Conservation (phyloP, 768 basidiomycete genomes). For the Serpula lacrymans region DNA sequence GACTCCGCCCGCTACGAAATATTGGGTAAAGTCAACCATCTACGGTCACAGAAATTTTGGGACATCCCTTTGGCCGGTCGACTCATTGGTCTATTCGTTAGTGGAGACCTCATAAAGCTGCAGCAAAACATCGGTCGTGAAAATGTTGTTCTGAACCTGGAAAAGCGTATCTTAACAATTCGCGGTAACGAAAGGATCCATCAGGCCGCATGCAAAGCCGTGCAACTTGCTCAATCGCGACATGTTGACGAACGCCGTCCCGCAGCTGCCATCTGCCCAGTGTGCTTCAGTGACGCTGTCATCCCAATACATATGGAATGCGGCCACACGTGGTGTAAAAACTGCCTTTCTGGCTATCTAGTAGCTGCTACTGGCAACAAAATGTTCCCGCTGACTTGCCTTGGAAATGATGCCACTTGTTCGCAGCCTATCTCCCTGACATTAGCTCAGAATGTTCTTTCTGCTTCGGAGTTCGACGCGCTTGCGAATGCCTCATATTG, state of each 20-base stretch:
- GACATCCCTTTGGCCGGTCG: conserved; percentile 45
- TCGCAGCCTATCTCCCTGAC: conserved; percentile 50
- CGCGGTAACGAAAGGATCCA: conserved; percentile 48
- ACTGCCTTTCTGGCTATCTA: conserved; percentile 60
- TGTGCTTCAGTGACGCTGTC: conserved; percentile 60
- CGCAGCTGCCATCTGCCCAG: conserved; percentile 48
- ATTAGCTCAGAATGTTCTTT: conserved; percentile 47
- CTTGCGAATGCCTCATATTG: conserved; percentile 58
- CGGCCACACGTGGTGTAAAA: conserved; percentile 65
- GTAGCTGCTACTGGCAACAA: conserved; percentile 52
- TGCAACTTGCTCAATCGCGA: conserved; percentile 34
- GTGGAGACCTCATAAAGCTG: conserved; percentile 42
- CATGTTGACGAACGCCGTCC: conserved; percentile 22
- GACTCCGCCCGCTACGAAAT: conserved; percentile 41
- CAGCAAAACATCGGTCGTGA: conserved; percentile 52
- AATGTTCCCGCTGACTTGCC: conserved; percentile 68
- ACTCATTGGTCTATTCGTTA: conserved; percentile 44
- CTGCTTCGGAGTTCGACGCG: conserved; percentile 49
- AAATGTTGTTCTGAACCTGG: conserved; percentile 50
- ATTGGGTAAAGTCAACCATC: conserved; percentile 40
- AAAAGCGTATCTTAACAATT: conserved; percentile 41
- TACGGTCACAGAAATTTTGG: conserved; percentile 41
- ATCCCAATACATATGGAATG: conserved; percentile 55
- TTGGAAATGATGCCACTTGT: conserved; percentile 64
- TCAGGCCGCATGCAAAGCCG: conserved; percentile 35